Evolutionary conservation across 495 filamentous ascomycete genomes (phyloP), one percentile per base, ranked within the genome.

Genomic region (Mycothermus thermophilus): DNA sequence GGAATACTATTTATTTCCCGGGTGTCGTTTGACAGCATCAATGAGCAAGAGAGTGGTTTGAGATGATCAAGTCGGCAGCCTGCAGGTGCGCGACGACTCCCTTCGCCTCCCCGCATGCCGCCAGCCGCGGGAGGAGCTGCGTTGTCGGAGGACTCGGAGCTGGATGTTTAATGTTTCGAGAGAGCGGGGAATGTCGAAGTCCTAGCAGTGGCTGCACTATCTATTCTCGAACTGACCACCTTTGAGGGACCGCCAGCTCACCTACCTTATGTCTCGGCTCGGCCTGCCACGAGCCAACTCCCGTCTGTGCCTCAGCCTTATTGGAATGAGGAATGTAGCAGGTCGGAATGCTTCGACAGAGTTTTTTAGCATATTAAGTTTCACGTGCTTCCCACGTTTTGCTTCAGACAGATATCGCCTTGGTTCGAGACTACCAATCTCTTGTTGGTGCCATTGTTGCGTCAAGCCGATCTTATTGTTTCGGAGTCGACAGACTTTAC

Each of bases 41-140:
- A 26, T 14, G 4, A 30, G 20, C 28, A 25, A 26, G 20, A 12
- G 21, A 26, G 10, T 13, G 9, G 11, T 19, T 16, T 26, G 20
- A 31, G 26, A 29, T 13, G 28, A 14, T 19, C 13, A 12, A 19
- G 5, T 3, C 28, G 27, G 35, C 28, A 38, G 10, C 10, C 15
- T 32, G 35, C 35, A 38, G n/a, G 35, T 18, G 35, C 26, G 20
- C 21, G 21, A 38, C 35, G 15, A 19, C 19, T 22, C 24, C 8
- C 10, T 13, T 25, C 8, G 17, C 18, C 8, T 30, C n/a, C 3
- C 31, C 18, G 17, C 9, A 28, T 40, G 38, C 32, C 32, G 26
- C 31, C 32, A 34, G 26, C 38, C 38, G 37, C 19, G 24, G 18
- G 1, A 14, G 24, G 12, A 9, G 5, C 5, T n/a, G 20, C 8